Evolutionary conservation across 352 stramenopile species (phyloP), one percentile per base, ranked within the genome.

Genomic region (Pythium insidiosum): DNA sequence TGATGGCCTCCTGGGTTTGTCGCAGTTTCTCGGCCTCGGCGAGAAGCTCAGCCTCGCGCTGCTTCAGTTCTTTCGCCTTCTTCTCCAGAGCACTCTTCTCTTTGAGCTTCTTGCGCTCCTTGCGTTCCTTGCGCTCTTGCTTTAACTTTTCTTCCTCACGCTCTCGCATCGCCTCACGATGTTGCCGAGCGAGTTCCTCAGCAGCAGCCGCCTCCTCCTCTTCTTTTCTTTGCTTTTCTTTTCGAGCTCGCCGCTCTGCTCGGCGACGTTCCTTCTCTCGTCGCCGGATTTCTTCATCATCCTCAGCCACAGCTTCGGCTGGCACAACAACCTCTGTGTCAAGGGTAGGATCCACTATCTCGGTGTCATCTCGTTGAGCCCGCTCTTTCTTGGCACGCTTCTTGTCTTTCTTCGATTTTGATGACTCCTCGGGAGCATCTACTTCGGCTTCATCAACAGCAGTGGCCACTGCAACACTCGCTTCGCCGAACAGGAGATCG

Each of bases 261-360:
- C 52, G 47, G 15, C 45, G 40, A 13, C 40, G 44, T 23, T 56
- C 40, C 22, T 53, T 56, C 6, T 48, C 41, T 4, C 28, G 16
- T 28, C 41, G 43, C 22, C 53, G 38, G 38, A 46, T 38, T 30
- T 58, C 38, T 9, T 52, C 46, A 4, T 53, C 37, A 11, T 53
- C 63, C 35, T 75, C 57, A 13, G 62, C 62, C 40, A 66, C 62
- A 15, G 51, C 51, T 19, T 66, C 54, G 22, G 57, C 63, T 10
- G 36, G 37, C 35, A 66, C 68, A 23, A 75, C 56, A 1, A 55
- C 47, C 47, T 74, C 16, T 15, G 22, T 29, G 28, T 39, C 25
- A 22, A 25, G 22, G 10, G 20, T n/a, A n/a, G n/a, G n/a, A n/a
- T n/a, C n/a, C n/a, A n/a, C n/a, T n/a, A n/a, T n/a, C n/a, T n/a